Evolutionary conservation across 1,139 yeast genomes (phyloP).

Genomic region (Candida dubliniensis): DNA sequence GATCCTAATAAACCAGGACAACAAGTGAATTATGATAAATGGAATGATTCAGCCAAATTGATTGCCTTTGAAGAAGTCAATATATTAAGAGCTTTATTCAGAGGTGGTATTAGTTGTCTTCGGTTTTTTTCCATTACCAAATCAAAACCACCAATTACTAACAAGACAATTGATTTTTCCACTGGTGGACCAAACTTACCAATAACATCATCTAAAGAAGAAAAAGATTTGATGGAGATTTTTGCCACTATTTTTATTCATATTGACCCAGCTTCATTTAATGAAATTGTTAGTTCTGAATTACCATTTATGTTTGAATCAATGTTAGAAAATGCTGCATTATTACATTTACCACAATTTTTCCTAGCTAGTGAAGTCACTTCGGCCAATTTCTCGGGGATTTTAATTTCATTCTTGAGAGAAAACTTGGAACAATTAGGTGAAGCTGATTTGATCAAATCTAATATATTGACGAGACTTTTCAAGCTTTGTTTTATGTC

Average conservation of each 20-base stretch:
- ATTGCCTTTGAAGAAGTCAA: constrained; percentile 80
- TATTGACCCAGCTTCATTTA: constrained; percentile 93
- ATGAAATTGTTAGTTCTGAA: constrained; percentile 85
- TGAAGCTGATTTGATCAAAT: constrained; percentile 71
- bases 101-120: constrained; percentile 83
- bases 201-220: constrained; percentile 85
- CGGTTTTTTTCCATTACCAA: constrained; percentile 67
- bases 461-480: constrained; percentile 78
- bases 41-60: constrained; percentile 88
- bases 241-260: constrained; percentile 93
- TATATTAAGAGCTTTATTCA: constrained; percentile 71
- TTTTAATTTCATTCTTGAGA: constrained; percentile 73
- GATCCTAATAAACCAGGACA: constrained; percentile 62
- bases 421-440: constrained; percentile 78
- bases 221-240: constrained; percentile 93
- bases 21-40: constrained; percentile 54
- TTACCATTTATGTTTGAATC: constrained; percentile 75
- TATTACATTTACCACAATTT: constrained; percentile 89
- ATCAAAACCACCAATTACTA: constrained; percentile 37
- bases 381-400: constrained; percentile 89
- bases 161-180: constrained; percentile 62
- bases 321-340: constrained; percentile 81
- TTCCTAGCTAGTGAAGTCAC: constrained; percentile 92
- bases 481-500: constrained; percentile 96
- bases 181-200: constrained; percentile 78